Evolutionary conservation across 2,329 filamentous ascomycete species (phyloP).

Genomic region (Fusarium veterinarium): DNA sequence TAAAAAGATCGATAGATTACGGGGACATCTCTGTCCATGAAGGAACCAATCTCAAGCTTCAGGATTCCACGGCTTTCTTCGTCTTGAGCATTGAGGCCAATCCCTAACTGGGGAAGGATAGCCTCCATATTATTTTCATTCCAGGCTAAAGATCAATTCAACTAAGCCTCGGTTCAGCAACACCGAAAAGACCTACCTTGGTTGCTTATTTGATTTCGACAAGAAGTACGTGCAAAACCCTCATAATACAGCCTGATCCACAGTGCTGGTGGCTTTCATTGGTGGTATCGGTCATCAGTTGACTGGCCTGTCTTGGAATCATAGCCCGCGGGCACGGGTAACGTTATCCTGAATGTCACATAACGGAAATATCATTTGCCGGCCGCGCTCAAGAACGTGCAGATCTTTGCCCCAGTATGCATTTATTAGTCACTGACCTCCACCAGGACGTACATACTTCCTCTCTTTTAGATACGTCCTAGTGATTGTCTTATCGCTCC

Average conservation of each 20-base stretch:
- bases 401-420: fast-evolving
- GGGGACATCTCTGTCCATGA: too few relatives aligned
- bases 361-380: not conserved
- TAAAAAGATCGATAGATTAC: too few relatives aligned
- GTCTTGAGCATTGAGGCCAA: too few relatives aligned
- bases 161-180: too few relatives aligned
- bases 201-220: too few relatives aligned
- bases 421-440: fast-evolving
- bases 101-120: too few relatives aligned
- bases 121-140: too few relatives aligned
- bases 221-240: too few relatives aligned
- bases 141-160: too few relatives aligned
- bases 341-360: not conserved
- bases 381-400: fast-evolving
- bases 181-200: too few relatives aligned
- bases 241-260: fast-evolving
- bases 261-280: fast-evolving
- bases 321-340: not conserved
- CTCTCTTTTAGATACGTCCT: fast-evolving
- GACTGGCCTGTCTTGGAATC: not conserved
- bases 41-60: too few relatives aligned
- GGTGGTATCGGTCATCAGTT: not conserved
- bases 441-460: fast-evolving
- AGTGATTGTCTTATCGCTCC: not conserved
- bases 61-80: too few relatives aligned